Evolutionary conservation across 2,329 filamentous ascomycete species (phyloP).

Genomic region (Plenodomus lindquistii): DNA sequence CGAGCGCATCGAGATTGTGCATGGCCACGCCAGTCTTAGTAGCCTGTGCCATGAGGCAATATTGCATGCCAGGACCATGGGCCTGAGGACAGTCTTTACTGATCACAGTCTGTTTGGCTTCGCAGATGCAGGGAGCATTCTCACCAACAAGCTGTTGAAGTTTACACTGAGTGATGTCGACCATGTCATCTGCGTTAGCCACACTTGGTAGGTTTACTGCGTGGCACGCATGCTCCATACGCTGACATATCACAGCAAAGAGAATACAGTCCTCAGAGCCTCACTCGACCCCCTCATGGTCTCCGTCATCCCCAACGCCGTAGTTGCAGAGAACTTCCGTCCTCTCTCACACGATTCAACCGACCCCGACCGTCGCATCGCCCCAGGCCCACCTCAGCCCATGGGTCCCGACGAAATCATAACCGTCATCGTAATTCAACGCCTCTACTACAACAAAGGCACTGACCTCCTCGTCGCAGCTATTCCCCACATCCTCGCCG

Average conservation of each 20-base stretch:
- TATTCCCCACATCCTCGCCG: slow-evolving; percentile 87
- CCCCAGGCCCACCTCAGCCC: slow-evolving; percentile 63
- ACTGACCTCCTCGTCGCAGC: slow-evolving; percentile 96
- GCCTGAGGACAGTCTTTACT: slow-evolving; percentile 91
- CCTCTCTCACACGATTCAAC: slow-evolving; percentile 59
- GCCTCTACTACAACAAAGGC: slow-evolving; percentile 98
- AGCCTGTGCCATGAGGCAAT: slow-evolving; percentile 94
- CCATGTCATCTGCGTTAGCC: slow-evolving; percentile 96
- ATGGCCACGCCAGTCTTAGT: slow-evolving; percentile 93
- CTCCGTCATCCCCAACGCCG: slow-evolving; percentile 95
- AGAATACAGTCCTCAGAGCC: slow-evolving; percentile 93
- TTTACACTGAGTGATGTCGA: slow-evolving; percentile 96
- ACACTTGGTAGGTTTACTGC: slow-evolving; percentile 74
- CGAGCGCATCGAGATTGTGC: slow-evolving; percentile 94
- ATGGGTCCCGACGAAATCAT: slow-evolving; percentile 84
- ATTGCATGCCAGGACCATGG: slow-evolving; percentile 94
- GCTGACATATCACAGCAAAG: slow-evolving; percentile 67
- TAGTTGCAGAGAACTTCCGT: slow-evolving; percentile 94
- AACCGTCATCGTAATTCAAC: slow-evolving; percentile 95
- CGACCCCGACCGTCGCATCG: slow-evolving; percentile 31
- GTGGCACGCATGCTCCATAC: neutral
- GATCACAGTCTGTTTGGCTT: slow-evolving; percentile 98
- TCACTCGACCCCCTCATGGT: slow-evolving; percentile 96
- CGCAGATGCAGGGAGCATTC: slow-evolving; percentile 90
- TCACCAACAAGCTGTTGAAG: slow-evolving; percentile 96